Conservation (phyloP, 228 moss, liverwort and hornwort genomes). For the Sphagnum magellanicum region DNA sequence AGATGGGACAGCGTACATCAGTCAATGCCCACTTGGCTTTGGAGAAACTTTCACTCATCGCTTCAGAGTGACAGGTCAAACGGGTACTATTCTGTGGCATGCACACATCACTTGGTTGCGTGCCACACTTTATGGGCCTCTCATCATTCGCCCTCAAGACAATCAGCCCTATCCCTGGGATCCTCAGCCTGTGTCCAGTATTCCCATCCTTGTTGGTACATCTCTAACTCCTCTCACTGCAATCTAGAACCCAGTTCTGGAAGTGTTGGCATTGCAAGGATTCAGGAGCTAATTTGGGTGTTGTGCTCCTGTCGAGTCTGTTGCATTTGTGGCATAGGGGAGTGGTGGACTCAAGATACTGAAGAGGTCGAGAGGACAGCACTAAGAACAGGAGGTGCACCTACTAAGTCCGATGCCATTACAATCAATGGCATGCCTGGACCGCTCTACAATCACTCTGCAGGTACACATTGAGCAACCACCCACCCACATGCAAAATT, state of each 20-base stretch:
- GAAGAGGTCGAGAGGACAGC: constrained; percentile 21
- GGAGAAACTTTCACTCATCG: constrained; percentile 34
- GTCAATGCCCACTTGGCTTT: constrained; percentile 36
- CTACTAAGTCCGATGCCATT: constrained; percentile 36
- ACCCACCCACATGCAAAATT: too few relatives aligned
- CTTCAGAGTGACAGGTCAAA: constrained; percentile 42
- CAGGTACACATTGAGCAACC: constrained; percentile 9
- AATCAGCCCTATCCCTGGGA: constrained; percentile 22
- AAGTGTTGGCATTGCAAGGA: not conserved
- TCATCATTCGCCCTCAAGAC: constrained; percentile 32
- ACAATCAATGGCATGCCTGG: constrained; percentile 46
- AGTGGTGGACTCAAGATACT: constrained; percentile 42
- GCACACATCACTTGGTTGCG: constrained; percentile 54
- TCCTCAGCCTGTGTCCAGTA: constrained; percentile 33
- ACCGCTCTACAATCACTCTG: constrained; percentile 31
- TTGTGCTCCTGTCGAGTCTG: not conserved
- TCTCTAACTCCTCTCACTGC: not conserved
- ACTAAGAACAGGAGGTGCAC: constrained; percentile 33
- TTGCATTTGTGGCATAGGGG: constrained; percentile 13
- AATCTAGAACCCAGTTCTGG: not conserved
- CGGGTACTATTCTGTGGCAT: constrained; percentile 51
- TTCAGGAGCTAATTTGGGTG: too few relatives aligned
- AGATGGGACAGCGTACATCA: constrained; percentile 48
- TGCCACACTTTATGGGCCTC: constrained; percentile 36
- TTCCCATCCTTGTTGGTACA: constrained; percentile 39